A percentile compares a stretch with the other conserved stretches of the same genome.
Evolutionary conservation across 2,329 filamentous ascomycete species (phyloP).

Genomic region (Zasmidium angulare): DNA sequence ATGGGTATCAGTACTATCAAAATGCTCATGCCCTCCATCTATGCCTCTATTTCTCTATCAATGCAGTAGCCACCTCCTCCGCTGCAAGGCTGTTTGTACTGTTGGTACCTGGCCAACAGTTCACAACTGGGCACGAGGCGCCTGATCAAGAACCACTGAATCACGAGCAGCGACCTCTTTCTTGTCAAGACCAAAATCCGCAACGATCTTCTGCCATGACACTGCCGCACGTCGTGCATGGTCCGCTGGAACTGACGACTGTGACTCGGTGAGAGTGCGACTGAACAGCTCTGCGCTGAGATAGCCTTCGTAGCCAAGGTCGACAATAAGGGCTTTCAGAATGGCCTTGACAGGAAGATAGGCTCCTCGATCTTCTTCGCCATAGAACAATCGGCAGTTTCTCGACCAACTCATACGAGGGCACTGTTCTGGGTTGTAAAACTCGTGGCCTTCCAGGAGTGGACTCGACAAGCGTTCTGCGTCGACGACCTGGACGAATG

Average conservation of each 20-base stretch:
- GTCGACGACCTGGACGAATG: slow-evolving; percentile 76
- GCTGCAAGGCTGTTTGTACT: neutral
- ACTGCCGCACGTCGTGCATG: slow-evolving; percentile 54
- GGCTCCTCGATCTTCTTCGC: slow-evolving; percentile 60
- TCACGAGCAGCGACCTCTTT: neutral
- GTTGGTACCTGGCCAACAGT: neutral
- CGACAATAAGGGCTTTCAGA: slow-evolving; percentile 60
- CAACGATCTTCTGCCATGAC: slow-evolving; percentile 53
- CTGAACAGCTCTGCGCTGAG: slow-evolving; percentile 72
- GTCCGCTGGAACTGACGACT: slow-evolving; percentile 54
- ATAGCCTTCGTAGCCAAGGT: slow-evolving; percentile 67
- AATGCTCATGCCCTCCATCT: neutral
- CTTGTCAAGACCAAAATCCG: slow-evolving; percentile 32
- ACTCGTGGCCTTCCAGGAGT: slow-evolving; percentile 57
- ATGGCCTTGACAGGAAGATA: slow-evolving; percentile 68
- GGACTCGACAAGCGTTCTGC: slow-evolving; percentile 63
- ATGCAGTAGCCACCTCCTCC: neutral
- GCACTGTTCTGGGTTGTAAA: slow-evolving; percentile 59
- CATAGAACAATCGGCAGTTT: slow-evolving; percentile 70
- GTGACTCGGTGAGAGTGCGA: slow-evolving; percentile 55
- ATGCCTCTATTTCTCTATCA: slow-evolving; percentile 8
- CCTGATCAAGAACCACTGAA: slow-evolving; percentile 10
- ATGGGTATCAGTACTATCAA: slow-evolving; percentile 13
- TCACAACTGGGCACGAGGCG: slow-evolving; percentile 22
- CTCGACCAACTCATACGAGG: slow-evolving; percentile 75